Conservation (phyloP, 2,329 filamentous ascomycete genomes). For the Hymenotorrendiella dingleyae region DNA sequence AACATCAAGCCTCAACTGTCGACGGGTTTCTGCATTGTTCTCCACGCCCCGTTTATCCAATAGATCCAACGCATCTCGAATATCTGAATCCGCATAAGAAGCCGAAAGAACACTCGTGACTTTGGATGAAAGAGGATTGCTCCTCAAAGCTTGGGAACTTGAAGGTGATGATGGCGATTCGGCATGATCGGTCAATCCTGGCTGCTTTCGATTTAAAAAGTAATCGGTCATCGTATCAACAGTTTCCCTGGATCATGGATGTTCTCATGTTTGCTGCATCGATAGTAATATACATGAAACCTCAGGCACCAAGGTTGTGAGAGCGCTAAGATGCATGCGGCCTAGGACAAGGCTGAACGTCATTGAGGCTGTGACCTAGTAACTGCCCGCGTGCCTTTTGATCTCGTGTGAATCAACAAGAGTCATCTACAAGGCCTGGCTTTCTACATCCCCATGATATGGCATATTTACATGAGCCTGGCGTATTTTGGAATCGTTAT, state of each 20-base stretch:
- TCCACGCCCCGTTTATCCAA: constrained; percentile 65
- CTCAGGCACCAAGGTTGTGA: background rate
- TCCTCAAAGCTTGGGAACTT: constrained; percentile 27
- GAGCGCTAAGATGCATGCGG: background rate
- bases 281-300: too few species aligned
- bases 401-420: constrained; percentile 7
- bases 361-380: constrained; percentile 6
- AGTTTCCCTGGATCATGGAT: too few species aligned
- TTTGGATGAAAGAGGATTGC: constrained; percentile 69
- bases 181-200: constrained; percentile 19
- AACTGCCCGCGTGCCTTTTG: too few species aligned
- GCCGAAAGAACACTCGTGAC: constrained; percentile 81
- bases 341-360: constrained; percentile 16
- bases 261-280: too few species aligned
- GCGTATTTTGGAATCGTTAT: too few species aligned
- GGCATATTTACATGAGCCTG: constrained; percentile 15
- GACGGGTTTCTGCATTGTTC: constrained; percentile 73
- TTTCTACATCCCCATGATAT: constrained; percentile 14
- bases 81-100: constrained; percentile 88
- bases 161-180: constrained; percentile 20
- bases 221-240: constrained; percentile 25
- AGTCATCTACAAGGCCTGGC: constrained; percentile 13
- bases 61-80: constrained; percentile 74
- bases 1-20: constrained; percentile 73
- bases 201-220: constrained; percentile 19